phyloP scores from a whole-genome alignment of 2,329 filamentous ascomycete species.

The Sarocladium strictum region DNA sequence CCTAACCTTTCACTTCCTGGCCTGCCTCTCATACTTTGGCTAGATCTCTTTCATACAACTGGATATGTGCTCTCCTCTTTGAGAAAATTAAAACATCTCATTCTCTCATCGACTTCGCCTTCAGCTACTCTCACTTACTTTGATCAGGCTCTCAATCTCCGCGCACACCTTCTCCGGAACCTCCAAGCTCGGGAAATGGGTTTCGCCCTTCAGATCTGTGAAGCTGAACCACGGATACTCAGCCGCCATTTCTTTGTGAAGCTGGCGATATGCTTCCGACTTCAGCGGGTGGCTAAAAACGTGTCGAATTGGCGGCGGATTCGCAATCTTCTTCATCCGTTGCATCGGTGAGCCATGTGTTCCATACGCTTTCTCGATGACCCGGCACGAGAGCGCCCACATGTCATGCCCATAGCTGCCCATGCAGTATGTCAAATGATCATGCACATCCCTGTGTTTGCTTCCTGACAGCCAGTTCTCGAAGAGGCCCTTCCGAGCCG shows the following conservation, averaged over 20 bases:
- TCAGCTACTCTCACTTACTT: neutral
- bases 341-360: neutral
- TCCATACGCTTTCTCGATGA: neutral
- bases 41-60: too few relatives aligned
- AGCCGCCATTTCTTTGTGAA: neutral
- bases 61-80: too few relatives aligned
- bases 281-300: neutral
- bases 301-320: neutral
- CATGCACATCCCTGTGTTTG: neutral
- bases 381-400: neutral
- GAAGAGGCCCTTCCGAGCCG: neutral
- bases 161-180: neutral
- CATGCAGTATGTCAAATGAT: neutral
- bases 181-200: neutral
- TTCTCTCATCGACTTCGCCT: too few relatives aligned
- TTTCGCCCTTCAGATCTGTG: neutral
- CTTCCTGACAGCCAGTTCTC: neutral
- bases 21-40: too few relatives aligned
- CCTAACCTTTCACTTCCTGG: too few relatives aligned
- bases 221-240: neutral
- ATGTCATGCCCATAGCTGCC: neutral
- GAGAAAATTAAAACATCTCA: too few relatives aligned
- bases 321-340: neutral
- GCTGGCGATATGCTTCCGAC: neutral
- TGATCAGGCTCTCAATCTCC: neutral